Percentiles rank a stretch among this genome's conserved stretches.
Conservation (phyloP, 1,139 yeast species). For the Yamadazyma diospyri region DNA sequence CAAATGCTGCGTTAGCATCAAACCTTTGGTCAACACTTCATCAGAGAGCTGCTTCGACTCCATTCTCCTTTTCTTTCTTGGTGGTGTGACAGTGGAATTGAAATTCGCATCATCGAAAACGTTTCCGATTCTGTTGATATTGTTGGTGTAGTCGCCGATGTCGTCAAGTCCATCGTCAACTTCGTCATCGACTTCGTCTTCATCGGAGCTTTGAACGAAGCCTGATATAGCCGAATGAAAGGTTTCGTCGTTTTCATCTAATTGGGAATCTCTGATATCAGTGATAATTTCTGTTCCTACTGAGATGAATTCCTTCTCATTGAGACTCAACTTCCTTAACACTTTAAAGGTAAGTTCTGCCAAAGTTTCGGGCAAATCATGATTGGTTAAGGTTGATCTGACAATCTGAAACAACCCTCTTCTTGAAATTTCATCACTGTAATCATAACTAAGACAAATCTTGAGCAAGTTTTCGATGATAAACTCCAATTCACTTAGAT, state of each 20-base stretch:
- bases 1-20: slow-evolving; percentile 67
- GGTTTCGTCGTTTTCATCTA: slow-evolving; percentile 40
- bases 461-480: slow-evolving; percentile 70
- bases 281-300: slow-evolving; percentile 84
- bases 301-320: slow-evolving; percentile 78
- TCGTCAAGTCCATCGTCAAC: slow-evolving; percentile 18
- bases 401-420: slow-evolving; percentile 73
- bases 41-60: slow-evolving; percentile 42
- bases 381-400: slow-evolving; percentile 57
- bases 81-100: slow-evolving; percentile 10
- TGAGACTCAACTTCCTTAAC: slow-evolving; percentile 66
- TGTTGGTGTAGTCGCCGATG: slow-evolving; percentile 17
- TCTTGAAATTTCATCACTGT: slow-evolving; percentile 89
- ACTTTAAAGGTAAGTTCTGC: slow-evolving; percentile 61
- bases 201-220: slow-evolving; percentile 20
- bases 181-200: slow-evolving; percentile 19
- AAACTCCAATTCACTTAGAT: slow-evolving; percentile 62
- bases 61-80: slow-evolving; percentile 27
- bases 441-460: slow-evolving; percentile 73
- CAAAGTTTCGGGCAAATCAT: slow-evolving; percentile 50
- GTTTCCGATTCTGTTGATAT: slow-evolving; percentile 18
- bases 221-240: slow-evolving; percentile 57
- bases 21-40: slow-evolving; percentile 59
- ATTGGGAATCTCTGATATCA: slow-evolving; percentile 73
- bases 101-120: slow-evolving; percentile 16